Conservation (phyloP, 345 rosid genomes). For the Balakata baccata region DNA sequence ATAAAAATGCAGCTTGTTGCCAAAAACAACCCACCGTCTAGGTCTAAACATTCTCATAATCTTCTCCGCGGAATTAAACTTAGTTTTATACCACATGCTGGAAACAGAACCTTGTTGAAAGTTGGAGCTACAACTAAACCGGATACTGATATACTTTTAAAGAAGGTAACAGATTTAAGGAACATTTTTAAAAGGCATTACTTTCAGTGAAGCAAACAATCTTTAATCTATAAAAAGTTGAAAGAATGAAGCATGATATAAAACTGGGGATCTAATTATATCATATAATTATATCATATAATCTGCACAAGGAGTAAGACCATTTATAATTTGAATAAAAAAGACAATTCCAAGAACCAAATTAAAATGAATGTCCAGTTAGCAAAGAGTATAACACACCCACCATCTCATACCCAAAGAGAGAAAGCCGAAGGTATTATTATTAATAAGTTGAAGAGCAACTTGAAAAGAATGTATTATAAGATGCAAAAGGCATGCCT, state of each 20-base stretch:
- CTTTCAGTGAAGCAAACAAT: too few species aligned
- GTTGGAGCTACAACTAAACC: background rate
- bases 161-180: too few species aligned
- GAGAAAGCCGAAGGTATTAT: too few species aligned
- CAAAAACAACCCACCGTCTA: too few species aligned
- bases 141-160: background rate
- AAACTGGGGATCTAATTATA: too few species aligned
- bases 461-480: background rate
- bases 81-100: background rate
- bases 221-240: too few species aligned
- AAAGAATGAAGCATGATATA: too few species aligned
- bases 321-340: too few species aligned
- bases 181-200: too few species aligned
- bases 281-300: too few species aligned
- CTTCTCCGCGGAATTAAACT: background rate
- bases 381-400: background rate
- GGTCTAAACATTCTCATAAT: background rate
- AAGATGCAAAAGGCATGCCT: background rate
- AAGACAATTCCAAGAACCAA: background rate
- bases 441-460: background rate
- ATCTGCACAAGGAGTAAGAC: background rate
- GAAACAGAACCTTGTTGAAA: background rate
- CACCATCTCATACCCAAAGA: too few species aligned
- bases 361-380: background rate
- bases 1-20: too few species aligned